These are phyloP conservation scores for Myxozyma mucilagina DNA, from an alignment of 805 yeast genomes.

Conservation along the genomic window DNA sequence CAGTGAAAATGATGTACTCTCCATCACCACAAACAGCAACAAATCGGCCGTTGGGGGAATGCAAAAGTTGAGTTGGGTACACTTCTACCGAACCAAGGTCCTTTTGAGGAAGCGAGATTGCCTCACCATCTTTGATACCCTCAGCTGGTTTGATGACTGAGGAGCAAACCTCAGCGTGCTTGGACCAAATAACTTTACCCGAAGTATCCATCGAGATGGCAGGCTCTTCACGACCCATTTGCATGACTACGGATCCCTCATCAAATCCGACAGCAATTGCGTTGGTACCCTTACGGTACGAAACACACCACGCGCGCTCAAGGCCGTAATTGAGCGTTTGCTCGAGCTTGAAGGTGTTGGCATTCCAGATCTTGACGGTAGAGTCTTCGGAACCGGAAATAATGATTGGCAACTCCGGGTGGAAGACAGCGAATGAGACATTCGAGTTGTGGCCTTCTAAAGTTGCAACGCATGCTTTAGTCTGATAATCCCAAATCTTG, in stretches of 20 bases:
- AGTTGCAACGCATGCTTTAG: slow-evolving; percentile 91
- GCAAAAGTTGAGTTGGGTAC: slow-evolving; percentile 81
- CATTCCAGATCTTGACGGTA: slow-evolving; percentile 90
- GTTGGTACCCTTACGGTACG: slow-evolving; percentile 71
- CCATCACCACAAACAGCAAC: slow-evolving; percentile 98
- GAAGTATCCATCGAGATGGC: slow-evolving; percentile 87
- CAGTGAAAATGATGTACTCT: slow-evolving; percentile 92
- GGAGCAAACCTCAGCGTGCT: slow-evolving; percentile 84
- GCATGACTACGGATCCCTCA: slow-evolving; percentile 85
- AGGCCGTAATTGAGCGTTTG: slow-evolving; percentile 86
- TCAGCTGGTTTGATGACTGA: slow-evolving; percentile 55
- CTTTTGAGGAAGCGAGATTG: slow-evolving; percentile 72
- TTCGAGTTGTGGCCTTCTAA: slow-evolving; percentile 91
- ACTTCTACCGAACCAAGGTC: slow-evolving; percentile 94
- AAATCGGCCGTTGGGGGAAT: slow-evolving; percentile 96
- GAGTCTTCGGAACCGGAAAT: slow-evolving; percentile 97
- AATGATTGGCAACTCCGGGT: slow-evolving; percentile 93
- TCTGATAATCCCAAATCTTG: slow-evolving; percentile 86
- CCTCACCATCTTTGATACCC: slow-evolving; percentile 77
- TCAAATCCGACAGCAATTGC: slow-evolving; percentile 91
- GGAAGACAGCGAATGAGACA: slow-evolving; percentile 96
- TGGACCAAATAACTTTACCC: slow-evolving; percentile 89
- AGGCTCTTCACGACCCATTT: slow-evolving; percentile 93
- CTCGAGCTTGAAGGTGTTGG: slow-evolving; percentile 90
- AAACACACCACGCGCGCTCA: slow-evolving; percentile 96